A percentile compares a stretch with the other conserved stretches of the same genome.
phyloP scores from a whole-genome alignment of 176 grass and related monocot genomes.

The Urochloa ruziziensis region DNA sequence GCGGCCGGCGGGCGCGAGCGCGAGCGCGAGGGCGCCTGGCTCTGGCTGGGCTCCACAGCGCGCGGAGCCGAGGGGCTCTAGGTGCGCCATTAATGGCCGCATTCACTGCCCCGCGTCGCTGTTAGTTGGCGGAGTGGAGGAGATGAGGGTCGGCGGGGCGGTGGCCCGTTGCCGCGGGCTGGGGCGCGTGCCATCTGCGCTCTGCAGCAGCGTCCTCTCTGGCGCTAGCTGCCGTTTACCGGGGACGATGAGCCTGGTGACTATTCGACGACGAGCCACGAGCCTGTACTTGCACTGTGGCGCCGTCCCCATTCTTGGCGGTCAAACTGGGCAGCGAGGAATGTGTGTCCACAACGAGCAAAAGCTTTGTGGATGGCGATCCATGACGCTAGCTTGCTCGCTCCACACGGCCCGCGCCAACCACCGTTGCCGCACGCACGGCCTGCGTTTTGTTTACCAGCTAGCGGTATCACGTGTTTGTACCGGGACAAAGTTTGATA shows the following conservation, averaged over 20 bases:
- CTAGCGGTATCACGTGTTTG: too few relatives aligned
- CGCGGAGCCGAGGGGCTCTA: background rate
- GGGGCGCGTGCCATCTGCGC: background rate
- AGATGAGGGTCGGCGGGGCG: background rate
- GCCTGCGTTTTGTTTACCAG: too few relatives aligned
- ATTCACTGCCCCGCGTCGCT: slow-evolving; percentile 25
- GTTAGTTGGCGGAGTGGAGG: background rate
- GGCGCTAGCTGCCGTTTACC: background rate
- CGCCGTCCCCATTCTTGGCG: background rate
- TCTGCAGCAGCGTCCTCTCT: background rate
- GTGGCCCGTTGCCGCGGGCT: background rate
- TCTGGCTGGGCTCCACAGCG: background rate
- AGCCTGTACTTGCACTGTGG: background rate
- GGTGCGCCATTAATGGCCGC: slow-evolving; percentile 35
- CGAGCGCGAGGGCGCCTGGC: background rate
- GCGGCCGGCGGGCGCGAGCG: background rate
- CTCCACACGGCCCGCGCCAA: too few relatives aligned
- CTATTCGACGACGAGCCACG: background rate
- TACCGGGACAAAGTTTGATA: too few relatives aligned
- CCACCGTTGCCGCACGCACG: too few relatives aligned
- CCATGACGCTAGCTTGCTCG: background rate
- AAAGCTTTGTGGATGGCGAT: background rate
- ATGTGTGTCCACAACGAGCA: background rate
- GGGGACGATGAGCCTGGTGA: background rate
- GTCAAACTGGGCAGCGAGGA: background rate